Evolutionary conservation across 768 basidiomycete genomes (phyloP).

Genomic region (Suillus paluster): DNA sequence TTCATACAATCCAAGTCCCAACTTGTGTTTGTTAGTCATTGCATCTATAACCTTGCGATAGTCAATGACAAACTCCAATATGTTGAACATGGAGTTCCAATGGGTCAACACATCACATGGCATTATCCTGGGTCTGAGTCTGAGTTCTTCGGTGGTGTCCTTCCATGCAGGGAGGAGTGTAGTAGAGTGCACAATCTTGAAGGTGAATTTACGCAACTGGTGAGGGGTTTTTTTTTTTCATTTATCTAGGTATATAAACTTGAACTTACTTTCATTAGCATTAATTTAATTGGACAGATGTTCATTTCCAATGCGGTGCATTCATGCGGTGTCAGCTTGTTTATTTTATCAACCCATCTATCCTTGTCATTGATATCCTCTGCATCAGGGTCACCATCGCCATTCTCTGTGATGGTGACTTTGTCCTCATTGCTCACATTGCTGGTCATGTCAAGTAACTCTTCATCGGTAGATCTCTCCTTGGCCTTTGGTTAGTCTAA

Average conservation of each 20-base stretch:
- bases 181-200: constrained; percentile 20
- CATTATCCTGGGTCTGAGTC: constrained; percentile 10
- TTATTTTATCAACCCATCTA: constrained; percentile 20
- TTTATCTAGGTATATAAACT: no score
- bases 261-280: constrained; percentile 21
- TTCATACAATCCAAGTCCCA: constrained; percentile 19
- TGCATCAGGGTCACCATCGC: neutral
- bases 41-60: constrained; percentile 26
- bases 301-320: constrained; percentile 1
- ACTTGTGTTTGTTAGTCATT: constrained; percentile 17
- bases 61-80: constrained; percentile 23
- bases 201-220: no score
- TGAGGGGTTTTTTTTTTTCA: no score
- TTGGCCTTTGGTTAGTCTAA: neutral
- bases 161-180: constrained; percentile 29
- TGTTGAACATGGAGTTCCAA: constrained; percentile 26
- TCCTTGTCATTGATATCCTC: constrained; percentile 9
- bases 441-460: no score
- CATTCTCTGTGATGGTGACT: neutral
- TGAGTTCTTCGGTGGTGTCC: constrained; percentile 9
- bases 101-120: constrained; percentile 18
- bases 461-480: neutral
- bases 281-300: neutral
- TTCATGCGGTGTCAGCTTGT: constrained; percentile 12
- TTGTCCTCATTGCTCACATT: neutral